Evolutionary conservation across 495 filamentous ascomycete genomes (phyloP).

Genomic region (Jackrogersella minutella): DNA sequence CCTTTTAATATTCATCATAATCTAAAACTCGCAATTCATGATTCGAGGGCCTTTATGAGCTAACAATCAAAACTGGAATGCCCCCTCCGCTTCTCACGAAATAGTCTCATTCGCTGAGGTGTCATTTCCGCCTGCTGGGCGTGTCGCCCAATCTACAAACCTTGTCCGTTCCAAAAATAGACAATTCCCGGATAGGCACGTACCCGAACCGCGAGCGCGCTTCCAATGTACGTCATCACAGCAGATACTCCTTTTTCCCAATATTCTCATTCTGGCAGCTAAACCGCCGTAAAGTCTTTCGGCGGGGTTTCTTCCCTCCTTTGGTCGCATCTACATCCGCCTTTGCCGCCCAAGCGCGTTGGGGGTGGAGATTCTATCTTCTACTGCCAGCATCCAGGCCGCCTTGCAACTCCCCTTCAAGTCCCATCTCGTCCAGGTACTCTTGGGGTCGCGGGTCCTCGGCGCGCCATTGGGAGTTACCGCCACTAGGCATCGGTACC

Average conservation of each 20-base stretch:
- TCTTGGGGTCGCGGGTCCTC: constrained; percentile 93
- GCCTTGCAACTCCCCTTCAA: constrained; percentile 87
- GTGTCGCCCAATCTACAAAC: constrained; percentile 15
- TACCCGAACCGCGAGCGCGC: constrained; percentile 3
- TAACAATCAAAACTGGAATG: constrained; percentile 5
- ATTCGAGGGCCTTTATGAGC: constrained; percentile 12
- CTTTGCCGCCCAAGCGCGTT: neutral
- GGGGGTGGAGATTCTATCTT: constrained; percentile 38
- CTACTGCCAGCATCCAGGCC: constrained; percentile 70
- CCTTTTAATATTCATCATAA: constrained; percentile 26
- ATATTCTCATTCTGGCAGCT: constrained; percentile 14
- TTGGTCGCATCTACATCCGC: neutral
- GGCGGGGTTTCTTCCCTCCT: neutral
- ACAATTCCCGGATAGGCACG: neutral
- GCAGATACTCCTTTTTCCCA: constrained; percentile 1
- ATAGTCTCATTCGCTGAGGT: constrained; percentile 15
- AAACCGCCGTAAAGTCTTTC: constrained; percentile 2
- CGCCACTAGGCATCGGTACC: constrained; percentile 77
- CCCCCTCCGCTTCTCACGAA: neutral
- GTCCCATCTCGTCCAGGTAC: constrained; percentile 61
- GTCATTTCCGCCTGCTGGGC: constrained; percentile 2
- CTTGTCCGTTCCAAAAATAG: constrained; percentile 25
- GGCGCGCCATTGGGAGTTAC: constrained; percentile 72
- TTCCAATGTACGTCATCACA: constrained; percentile 9
- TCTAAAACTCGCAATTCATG: constrained; percentile 22